A percentile compares a stretch with the other conserved stretches of the same genome.
These are phyloP conservation scores for Syzygium malaccense DNA, from an alignment of 441 rosid species.

Conservation along the genomic window DNA sequence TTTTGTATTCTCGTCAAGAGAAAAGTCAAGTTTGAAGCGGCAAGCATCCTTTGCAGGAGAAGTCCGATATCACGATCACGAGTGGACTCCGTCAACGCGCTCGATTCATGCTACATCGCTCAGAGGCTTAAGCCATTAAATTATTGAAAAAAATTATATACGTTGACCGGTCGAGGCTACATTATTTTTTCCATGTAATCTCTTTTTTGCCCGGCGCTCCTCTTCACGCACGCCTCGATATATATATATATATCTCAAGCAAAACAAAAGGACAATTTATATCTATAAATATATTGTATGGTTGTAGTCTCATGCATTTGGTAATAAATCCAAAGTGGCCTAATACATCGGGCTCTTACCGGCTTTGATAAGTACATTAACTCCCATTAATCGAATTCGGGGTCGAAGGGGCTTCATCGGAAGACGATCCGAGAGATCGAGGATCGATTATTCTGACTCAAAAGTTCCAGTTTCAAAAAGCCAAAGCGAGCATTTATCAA, in stretches of 20 bases:
- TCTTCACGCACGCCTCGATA: neutral
- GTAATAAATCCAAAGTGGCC: neutral
- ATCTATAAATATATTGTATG: neutral
- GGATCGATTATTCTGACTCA: neutral
- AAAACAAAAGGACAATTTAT: neutral
- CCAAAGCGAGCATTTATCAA: neutral
- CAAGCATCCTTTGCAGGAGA: accelerated
- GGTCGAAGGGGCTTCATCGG: neutral
- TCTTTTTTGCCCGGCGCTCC: neutral
- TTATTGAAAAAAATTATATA: neutral
- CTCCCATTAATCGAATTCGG: neutral
- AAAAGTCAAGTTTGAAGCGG: neutral
- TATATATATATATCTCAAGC: neutral
- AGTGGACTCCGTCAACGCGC: neutral
- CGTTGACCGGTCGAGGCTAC: accelerated
- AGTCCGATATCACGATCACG: neutral
- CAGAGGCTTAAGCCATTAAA: neutral
- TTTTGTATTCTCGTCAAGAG: neutral
- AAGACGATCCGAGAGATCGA: accelerated
- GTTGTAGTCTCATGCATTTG: neutral
- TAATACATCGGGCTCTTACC: accelerated
- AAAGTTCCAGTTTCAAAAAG: neutral
- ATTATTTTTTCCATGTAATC: neutral
- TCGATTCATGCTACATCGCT: neutral
- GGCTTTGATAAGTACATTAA: neutral